phyloP scores from a whole-genome alignment of 1,139 yeast species.

The Waltiozyma sp. region DNA sequence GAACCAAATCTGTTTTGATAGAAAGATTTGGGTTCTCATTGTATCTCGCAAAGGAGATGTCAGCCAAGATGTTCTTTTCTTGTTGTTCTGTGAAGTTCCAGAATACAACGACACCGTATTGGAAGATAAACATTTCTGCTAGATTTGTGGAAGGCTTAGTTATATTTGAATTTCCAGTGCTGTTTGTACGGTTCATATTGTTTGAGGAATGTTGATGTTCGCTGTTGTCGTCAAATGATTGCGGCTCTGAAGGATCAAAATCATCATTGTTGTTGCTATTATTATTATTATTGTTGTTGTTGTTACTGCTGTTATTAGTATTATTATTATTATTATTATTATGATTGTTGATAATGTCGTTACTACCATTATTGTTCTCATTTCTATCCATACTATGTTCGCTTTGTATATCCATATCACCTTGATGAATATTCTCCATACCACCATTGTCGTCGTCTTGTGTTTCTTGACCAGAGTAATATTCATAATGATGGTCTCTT shows the following conservation, averaged over 20 bases:
- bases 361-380: not conserved
- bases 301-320: not conserved
- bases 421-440: slow-evolving; percentile 13
- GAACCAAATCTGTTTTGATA: slow-evolving; percentile 31
- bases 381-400: slow-evolving; percentile 22
- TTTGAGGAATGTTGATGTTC: slow-evolving; percentile 11
- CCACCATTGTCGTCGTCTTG: slow-evolving; percentile 54
- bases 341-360: not conserved
- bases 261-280: slow-evolving; percentile 16
- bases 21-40: slow-evolving; percentile 19
- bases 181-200: not conserved
- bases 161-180: slow-evolving; percentile 8
- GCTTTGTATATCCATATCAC: too few relatives aligned
- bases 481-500: slow-evolving; percentile 84
- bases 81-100: slow-evolving; percentile 94
- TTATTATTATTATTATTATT: too few relatives aligned
- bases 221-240: slow-evolving; percentile 32
- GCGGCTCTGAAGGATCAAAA: slow-evolving; percentile 61
- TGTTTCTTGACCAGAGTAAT: slow-evolving; percentile 72
- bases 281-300: too few relatives aligned
- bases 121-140: slow-evolving; percentile 84
- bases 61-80: slow-evolving; percentile 89
- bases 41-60: slow-evolving; percentile 66
- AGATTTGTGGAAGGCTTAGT: slow-evolving; percentile 56
- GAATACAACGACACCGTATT: slow-evolving; percentile 90